A percentile compares a stretch with the other conserved stretches of the same genome.
These are phyloP conservation scores for Neurospora sp. DNA, from an alignment of 495 filamentous ascomycete genomes.

Conservation along the genomic window DNA sequence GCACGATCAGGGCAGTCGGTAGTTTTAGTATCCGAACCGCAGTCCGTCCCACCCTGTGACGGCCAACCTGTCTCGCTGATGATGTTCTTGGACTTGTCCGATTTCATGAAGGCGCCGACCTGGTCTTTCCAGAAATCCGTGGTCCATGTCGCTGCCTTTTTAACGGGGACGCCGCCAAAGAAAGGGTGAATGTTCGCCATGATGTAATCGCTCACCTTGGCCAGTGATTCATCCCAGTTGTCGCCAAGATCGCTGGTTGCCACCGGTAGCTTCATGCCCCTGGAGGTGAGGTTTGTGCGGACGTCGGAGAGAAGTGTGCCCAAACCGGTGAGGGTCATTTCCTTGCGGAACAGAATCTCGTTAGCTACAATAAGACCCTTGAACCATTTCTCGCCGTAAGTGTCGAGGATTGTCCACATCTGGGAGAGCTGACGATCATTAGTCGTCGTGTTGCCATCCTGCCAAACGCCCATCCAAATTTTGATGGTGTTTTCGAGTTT, in stretches of 20 bases:
- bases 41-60: conserved; percentile 69
- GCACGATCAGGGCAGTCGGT: conserved; percentile 48
- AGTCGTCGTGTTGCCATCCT: conserved; percentile 74
- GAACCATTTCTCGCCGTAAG: conserved; percentile 56
- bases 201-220: conserved; percentile 63
- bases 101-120: conserved; percentile 44
- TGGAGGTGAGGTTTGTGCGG: conserved; percentile 56
- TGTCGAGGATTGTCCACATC: conserved; percentile 70
- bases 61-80: conserved; percentile 95
- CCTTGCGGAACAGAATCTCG: conserved; percentile 78
- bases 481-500: conserved; percentile 65
- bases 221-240: conserved; percentile 67
- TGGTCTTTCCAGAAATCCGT: conserved; percentile 71
- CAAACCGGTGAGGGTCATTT: conserved; percentile 57
- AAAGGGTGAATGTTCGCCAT: conserved; percentile 99
- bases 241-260: conserved; percentile 86
- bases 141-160: conserved; percentile 71
- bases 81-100: conserved; percentile 52
- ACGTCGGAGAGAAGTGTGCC: conserved; percentile 55
- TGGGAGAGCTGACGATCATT: conserved; percentile 70
- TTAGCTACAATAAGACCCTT: conserved; percentile 88
- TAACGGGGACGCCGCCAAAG: conserved; percentile 69
- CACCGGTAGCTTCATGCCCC: conserved; percentile 60
- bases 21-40: conserved; percentile 41
- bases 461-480: conserved; percentile 94